phyloP scores from a whole-genome alignment of 345 rosid species.

The Syzygium aqueum region DNA sequence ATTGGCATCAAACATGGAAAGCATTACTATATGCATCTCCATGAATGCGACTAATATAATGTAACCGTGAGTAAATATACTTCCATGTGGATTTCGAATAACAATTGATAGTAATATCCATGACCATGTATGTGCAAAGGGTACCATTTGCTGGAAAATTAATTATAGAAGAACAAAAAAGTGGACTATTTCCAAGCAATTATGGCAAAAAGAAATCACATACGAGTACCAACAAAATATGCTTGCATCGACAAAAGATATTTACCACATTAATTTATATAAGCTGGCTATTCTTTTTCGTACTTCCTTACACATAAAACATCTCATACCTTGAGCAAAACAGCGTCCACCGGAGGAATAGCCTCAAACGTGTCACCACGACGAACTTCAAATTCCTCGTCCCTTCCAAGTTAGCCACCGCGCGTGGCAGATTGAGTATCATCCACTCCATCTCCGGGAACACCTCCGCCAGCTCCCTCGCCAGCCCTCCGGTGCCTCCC shows the following conservation, averaged over 20 bases:
- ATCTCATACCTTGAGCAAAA: conserved; percentile 21
- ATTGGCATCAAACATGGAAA: no score
- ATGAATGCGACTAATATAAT: no score
- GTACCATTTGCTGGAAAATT: not conserved
- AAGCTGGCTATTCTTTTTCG: not conserved
- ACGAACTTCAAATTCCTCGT: conserved; percentile 13
- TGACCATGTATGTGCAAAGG: not conserved
- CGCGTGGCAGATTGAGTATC: conserved; percentile 27
- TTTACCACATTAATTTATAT: no score
- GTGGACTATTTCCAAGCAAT: not conserved
- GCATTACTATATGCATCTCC: no score
- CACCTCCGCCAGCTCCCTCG: conserved; percentile 11
- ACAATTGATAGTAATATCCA: not conserved
- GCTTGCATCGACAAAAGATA: not conserved
- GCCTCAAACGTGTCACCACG: conserved; percentile 33
- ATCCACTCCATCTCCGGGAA: conserved; percentile 24
- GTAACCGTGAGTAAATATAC: not conserved
- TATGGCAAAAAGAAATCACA: not conserved
- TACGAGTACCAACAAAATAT: not conserved
- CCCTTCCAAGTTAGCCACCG: conserved; percentile 2
- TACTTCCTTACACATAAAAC: not conserved
- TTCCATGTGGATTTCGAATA: not conserved
- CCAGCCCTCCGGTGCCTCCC: conserved; percentile 28
- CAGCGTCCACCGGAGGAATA: conserved; percentile 25
- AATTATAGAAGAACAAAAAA: not conserved